Base-by-base conservation (phyloP, 2,329 filamentous ascomycete genomes). In the Talaromyces albobiverticillius region DNA sequence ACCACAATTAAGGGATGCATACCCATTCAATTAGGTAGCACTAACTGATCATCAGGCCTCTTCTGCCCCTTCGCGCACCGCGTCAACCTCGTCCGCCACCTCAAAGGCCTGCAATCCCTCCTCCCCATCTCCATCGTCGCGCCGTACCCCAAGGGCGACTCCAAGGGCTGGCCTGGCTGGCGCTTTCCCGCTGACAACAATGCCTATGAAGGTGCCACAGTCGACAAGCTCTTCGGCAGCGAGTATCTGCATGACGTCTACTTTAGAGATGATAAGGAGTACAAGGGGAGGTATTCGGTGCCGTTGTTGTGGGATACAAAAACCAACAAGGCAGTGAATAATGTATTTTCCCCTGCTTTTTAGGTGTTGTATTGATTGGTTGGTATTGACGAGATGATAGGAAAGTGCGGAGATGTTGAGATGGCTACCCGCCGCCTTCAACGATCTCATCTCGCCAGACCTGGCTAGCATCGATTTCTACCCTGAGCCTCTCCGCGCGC, bases 61-160 rank as follows among this genome's bases (percentile, higher is more conserved):
- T 87, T 87, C 70, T 86, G 83, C 61, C 84, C 83, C 2, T 86
- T 85, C 59, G 83, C 84, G 2, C 84, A 86, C 62, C 78, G 83
- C 10, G 79, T 69, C 14, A 84, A 83, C 60, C 68, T 86, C 10
- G 73, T 82, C 8, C 75, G 82, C 4, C 75, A 83, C 46, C 71
- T 86, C 46, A 83, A 84, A 62, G 79, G 80, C 31, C 75, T 87
- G 2, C 72, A 79, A 31, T 67, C 76, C 10, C 71, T 80, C 32
- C 79, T 86, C 41, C 73, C 78, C 5, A 62, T 84, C 18, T 83
- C 80, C 1, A 72, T 86, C 3, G 83, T 87, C 1, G 81, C 81
- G 59, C 80, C 85, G 0, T 88, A 87, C 57, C 85, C 85, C 0
- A 88, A 88, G 64, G 84, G 83, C 48, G 78, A 85, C 59, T 76